These are phyloP conservation scores for Yamadazyma paraphyllophila DNA, from an alignment of 805 yeast genomes.

Conservation along the genomic window DNA sequence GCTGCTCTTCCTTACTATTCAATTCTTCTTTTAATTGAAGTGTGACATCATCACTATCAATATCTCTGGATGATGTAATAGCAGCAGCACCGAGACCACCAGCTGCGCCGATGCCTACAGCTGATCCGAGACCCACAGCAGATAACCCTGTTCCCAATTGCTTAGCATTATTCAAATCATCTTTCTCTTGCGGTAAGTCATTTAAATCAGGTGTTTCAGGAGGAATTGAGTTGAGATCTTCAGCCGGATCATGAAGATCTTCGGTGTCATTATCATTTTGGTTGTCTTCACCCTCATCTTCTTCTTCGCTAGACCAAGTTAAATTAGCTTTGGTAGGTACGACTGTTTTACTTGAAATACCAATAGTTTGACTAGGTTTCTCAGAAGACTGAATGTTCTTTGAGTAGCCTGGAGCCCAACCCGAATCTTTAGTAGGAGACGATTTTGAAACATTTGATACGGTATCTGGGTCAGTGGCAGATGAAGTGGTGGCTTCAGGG, in stretches of 20 bases:
- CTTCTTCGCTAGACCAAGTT: slow-evolving; percentile 88
- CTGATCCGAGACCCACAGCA: slow-evolving; percentile 1
- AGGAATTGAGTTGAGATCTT: no score
- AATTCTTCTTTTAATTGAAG: not conserved
- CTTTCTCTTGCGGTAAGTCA: not conserved
- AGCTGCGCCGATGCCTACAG: slow-evolving; percentile 1
- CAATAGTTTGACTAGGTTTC: slow-evolving; percentile 25
- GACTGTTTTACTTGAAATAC: slow-evolving; percentile 63
- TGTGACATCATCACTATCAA: not conserved
- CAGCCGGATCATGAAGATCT: not conserved
- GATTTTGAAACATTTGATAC: slow-evolving; percentile 5
- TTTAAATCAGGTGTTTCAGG: not conserved
- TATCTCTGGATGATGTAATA: not conserved
- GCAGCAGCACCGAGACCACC: not conserved
- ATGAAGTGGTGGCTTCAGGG: not conserved
- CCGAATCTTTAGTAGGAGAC: not conserved
- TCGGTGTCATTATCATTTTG: no score
- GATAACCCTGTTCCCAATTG: slow-evolving; percentile 5
- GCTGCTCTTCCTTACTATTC: slow-evolving; percentile 3
- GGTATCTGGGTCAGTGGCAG: not conserved
- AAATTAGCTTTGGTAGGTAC: slow-evolving; percentile 83
- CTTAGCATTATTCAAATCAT: slow-evolving; percentile 2
- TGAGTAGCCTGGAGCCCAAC: no score
- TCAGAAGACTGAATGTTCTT: slow-evolving; percentile 6
- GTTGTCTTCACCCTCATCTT: slow-evolving; percentile 19